A percentile compares a stretch with the other conserved stretches of the same genome.
Conservation (phyloP, 176 grass and related monocot genomes). For the Musa troglodytarum region DNA sequence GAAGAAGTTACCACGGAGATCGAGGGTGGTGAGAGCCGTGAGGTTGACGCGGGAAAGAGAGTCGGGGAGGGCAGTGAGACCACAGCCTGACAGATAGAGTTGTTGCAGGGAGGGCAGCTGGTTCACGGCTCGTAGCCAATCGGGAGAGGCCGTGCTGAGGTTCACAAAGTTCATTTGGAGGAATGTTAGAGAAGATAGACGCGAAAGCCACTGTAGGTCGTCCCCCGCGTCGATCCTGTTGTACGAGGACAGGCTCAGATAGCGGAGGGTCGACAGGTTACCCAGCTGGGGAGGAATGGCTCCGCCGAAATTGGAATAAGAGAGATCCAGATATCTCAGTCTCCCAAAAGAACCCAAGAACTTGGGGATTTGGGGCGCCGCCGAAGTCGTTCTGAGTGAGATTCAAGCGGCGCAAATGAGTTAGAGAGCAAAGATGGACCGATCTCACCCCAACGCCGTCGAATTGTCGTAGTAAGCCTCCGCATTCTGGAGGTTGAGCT, state of each 20-base stretch:
- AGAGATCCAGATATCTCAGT: conserved; percentile 34
- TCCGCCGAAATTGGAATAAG: not conserved
- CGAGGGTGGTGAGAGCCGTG: conserved; percentile 17
- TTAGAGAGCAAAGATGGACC: not conserved
- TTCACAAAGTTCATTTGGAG: conserved; percentile 26
- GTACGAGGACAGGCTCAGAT: conserved; percentile 17
- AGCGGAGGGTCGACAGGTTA: conserved; percentile 23
- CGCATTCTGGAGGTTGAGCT: not conserved
- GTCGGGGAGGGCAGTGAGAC: conserved; percentile 15
- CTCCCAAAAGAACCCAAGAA: conserved; percentile 33
- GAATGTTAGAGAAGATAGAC: conserved; percentile 17
- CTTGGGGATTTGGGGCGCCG: conserved; percentile 18
- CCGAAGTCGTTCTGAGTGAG: conserved; percentile 23
- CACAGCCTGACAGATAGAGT: conserved; percentile 23
- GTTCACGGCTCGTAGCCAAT: conserved; percentile 33
- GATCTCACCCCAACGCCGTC: not conserved
- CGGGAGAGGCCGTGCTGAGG: not conserved
- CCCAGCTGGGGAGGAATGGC: conserved; percentile 7
- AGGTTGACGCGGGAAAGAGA: conserved; percentile 21
- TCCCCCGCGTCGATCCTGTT: not conserved
- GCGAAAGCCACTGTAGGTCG: conserved; percentile 15
- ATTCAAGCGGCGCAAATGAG: conserved; percentile 26
- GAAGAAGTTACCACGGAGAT: conserved; percentile 21
- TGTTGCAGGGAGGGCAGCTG: conserved; percentile 27
- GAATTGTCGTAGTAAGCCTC: not conserved